Evolutionary conservation across 768 basidiomycete species (phyloP), one percentile per base, ranked within the genome.

Genomic region (Collybia sordida): DNA sequence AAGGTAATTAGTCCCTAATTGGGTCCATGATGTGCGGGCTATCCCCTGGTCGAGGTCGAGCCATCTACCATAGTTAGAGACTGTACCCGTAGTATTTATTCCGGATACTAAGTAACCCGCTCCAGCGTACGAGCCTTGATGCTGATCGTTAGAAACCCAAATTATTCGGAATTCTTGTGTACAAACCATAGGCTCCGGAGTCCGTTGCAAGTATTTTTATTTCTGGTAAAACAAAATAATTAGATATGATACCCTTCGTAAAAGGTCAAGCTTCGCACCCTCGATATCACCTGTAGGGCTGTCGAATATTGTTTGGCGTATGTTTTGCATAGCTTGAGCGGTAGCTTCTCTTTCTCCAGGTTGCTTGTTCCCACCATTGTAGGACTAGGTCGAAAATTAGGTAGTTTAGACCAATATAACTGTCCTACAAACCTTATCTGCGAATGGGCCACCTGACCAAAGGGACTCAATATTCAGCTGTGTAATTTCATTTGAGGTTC

Each of bases 391-490:
- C 5, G 12, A 38, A 22, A 23, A 12, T 27, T n/a, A 24, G 25
- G 24, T 17, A 9, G 5, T 4, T 17, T 23, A 47, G 3, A 14
- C 6, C 19, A 38, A n/a, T 9, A 17, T 27, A 38, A 18, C 15
- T 5, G 27, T 14, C 5, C 17, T 15, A 65, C 74, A 24, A 59
- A 87, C 86, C 8, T 78, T 74, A 58, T 86, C 81, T 41, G 79
- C 73, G 53, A 86, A 86, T 6, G 86, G 83, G 3, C 88, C 88
- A 17, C 88, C 88, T 17, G 81, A 76, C 88, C 88, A 90, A 7
- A 90, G 68, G 12, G 83, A 82, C 59, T 90, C 88, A 40, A 90
- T 83, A 59, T 90, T 90, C 22, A 90, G 68, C 53, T 85, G 85
- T 8, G 76, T 82, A 14, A 69, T 69, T 64, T 90, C 88, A 35